Base-by-base conservation (phyloP, 352 stramenopile species). In the Globisporangium spiculum region DNA sequence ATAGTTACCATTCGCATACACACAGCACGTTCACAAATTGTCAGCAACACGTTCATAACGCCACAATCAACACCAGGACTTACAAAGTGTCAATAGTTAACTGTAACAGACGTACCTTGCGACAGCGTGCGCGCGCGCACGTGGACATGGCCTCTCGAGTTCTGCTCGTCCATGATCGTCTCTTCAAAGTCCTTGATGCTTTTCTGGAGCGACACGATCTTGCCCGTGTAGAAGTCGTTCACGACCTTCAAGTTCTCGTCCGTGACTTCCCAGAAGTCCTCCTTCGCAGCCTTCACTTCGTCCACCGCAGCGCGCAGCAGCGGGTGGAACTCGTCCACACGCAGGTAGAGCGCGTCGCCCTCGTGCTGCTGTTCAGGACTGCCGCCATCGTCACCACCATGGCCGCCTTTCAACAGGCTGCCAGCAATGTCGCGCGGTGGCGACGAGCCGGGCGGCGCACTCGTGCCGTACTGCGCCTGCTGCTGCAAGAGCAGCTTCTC, bases 201-300 rank as follows among this genome's bases (percentile, higher is more conserved):
- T 64, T 91, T 89, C 34, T 70, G 76, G 30, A 94, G 67, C 60
- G 75, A 89, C 34, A 90, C 75, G 50, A 93, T 69, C 71, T 91
- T 90, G 60, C 82, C 81, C 41, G 77, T 71, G 71, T 82, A 94
- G 69, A 96, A 96, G 56, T 94, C 87, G 73, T 96, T 96, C 46
- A 94, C 88, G 69, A 84, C 76, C 74, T 90, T 84, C 41, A 96
- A 75, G 73, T 96, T 94, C 46, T 89, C 75, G 57, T 85, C 78
- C 44, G 85, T 83, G 60, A 96, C 80, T 46, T 84, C 68, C 88
- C 88, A 96, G 63, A 96, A 96, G 69, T 96, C 85, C 50, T 88
- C 75, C 72, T 92, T 92, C 12, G 88, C 85, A 30, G 79, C 82
- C 66, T 91, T 71, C 50, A 92, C 77, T 59, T 92, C 84, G 63